Evolutionary conservation across 2,329 filamentous ascomycete species (phyloP).

Genomic region (Neurospora sp.): DNA sequence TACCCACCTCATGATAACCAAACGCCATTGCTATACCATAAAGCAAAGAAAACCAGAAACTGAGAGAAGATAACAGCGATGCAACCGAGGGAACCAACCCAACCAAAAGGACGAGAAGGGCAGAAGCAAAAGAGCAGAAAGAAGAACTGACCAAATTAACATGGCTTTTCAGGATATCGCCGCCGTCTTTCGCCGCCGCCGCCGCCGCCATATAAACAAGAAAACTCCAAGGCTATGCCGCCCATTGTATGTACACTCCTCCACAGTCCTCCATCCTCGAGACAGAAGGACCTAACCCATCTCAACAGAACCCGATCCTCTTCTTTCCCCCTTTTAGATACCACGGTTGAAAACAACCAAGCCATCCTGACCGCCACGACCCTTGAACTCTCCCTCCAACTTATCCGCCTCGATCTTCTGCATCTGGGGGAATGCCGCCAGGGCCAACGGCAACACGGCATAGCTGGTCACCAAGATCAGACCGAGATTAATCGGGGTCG

Average conservation of each 20-base stretch:
- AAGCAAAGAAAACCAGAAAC: neutral
- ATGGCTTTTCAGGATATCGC: neutral
- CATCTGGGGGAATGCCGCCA: slow-evolving; percentile 87
- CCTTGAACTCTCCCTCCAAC: slow-evolving; percentile 81
- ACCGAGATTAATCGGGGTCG: slow-evolving; percentile 74
- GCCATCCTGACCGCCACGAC: slow-evolving; percentile 65
- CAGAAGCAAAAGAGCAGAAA: neutral
- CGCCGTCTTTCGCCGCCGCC: neutral
- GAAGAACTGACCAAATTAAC: neutral
- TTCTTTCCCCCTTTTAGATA: slow-evolving; percentile 44
- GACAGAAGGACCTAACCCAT: neutral
- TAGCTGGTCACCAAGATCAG: slow-evolving; percentile 81
- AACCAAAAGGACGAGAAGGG: neutral
- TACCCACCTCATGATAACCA: neutral
- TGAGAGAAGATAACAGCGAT: neutral
- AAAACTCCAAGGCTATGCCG: neutral
- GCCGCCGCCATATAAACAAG: neutral
- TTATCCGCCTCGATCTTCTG: slow-evolving; percentile 68
- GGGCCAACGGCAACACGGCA: slow-evolving; percentile 77
- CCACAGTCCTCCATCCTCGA: neutral
- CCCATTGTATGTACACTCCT: neutral
- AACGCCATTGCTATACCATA: neutral
- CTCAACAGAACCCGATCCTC: neutral
- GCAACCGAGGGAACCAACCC: neutral
- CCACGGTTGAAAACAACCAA: slow-evolving; percentile 96